Base-by-base conservation (phyloP, 2,329 filamentous ascomycete species). In the Aspergillus aculeatinus region DNA sequence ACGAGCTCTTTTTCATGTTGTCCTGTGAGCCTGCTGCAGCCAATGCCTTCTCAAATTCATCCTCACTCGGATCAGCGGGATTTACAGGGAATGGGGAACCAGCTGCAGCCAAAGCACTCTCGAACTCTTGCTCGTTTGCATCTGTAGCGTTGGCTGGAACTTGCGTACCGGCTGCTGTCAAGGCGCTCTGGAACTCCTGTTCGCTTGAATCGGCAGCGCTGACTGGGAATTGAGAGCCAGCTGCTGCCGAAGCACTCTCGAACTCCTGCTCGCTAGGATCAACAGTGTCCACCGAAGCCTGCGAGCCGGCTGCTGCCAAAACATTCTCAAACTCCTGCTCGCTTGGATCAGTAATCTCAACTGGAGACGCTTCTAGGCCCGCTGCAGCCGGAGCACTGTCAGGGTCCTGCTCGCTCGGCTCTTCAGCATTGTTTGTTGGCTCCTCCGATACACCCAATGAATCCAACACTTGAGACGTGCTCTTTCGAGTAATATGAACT, bases 401-500 rank as follows among this genome's bases (percentile, higher is more conserved):
- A 54, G 71, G 65, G 42, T 67, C 64, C 47, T 68, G 65, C 2
- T 73, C 69, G 27, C 69, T 69, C 23, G 73, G 71, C 33, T 72
- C 68, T n/a, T 60, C 58, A 29, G 73, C 69, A 27, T 68, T 72
- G 48, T 59, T 57, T 2, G 68, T 66, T 10, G 70, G 74, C 52
- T 68, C 70, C n/a, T 69, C 59, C 4, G 67, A 57, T 53, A 73
- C 72, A 25, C 81, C 74, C 62, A 86, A 67, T 1, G 81, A 80
- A 27, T 81, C 78, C 59, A 91, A 76, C 1, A 89, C 87, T 72
- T 91, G 86, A 68, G 83, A 81, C 0, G 89, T 92, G 21, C 87
- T 89, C 72, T 91, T 91, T 58, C 89, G 83, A 65, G 87, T 82
- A n/a, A 91, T 59, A 50, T 71, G 67, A 21, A 62, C 47, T 10